Evolutionary conservation across 2,329 filamentous ascomycete species (phyloP).

Genomic region (Fusarium sp.): DNA sequence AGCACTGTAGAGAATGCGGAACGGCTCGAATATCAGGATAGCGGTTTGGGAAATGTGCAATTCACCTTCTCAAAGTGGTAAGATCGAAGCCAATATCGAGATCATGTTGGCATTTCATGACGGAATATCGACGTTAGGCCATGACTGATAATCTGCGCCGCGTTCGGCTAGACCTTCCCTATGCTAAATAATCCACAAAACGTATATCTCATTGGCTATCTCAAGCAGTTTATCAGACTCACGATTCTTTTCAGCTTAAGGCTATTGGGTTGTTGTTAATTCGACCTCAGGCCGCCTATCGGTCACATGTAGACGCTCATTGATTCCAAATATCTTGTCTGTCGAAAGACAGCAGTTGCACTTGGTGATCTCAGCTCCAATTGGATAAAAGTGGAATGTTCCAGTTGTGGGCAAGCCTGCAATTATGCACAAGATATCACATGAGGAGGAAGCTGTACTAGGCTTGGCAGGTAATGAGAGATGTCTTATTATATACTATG

Average conservation of each 20-base stretch:
- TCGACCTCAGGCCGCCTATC: rapidly evolving
- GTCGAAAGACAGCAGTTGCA: not conserved
- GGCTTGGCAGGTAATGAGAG: rapidly evolving
- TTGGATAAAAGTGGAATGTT: rapidly evolving
- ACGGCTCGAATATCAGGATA: rapidly evolving
- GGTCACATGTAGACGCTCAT: rapidly evolving
- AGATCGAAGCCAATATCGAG: not conserved
- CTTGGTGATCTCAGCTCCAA: rapidly evolving
- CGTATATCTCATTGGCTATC: not conserved
- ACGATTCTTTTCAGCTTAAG: no score
- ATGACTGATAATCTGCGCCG: no score
- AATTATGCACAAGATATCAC: rapidly evolving
- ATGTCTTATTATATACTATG: not conserved
- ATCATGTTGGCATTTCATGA: not conserved
- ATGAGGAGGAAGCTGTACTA: rapidly evolving
- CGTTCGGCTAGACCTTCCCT: not conserved
- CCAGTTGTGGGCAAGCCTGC: rapidly evolving
- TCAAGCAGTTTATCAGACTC: rapidly evolving
- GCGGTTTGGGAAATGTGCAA: rapidly evolving
- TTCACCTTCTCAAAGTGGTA: not conserved
- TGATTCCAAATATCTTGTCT: not conserved
- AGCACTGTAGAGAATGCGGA: not conserved
- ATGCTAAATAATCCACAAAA: not conserved
- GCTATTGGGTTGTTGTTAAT: rapidly evolving
- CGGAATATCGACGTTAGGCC: not conserved